These are phyloP conservation scores for Fabrea salina DNA, from an alignment of 169 alveolate species.

Conservation along the genomic window DNA sequence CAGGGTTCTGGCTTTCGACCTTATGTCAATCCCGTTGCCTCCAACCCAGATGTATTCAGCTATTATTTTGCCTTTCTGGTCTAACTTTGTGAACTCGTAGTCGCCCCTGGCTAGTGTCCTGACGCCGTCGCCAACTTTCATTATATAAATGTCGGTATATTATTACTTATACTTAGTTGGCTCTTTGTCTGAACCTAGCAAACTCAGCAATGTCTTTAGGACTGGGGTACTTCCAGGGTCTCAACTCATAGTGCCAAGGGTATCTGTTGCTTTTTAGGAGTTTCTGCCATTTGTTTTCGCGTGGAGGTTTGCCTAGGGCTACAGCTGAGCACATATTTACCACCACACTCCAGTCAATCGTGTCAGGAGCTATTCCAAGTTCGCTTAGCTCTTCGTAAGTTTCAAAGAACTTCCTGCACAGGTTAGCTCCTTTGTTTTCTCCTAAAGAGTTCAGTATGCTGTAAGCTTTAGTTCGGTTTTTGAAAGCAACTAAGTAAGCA, in stretches of 20 bases:
- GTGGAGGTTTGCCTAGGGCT: neutral
- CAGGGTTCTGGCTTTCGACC: constrained; percentile 59
- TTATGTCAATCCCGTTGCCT: constrained; percentile 58
- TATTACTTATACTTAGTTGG: too few relatives aligned
- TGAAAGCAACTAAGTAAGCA: constrained; percentile 8
- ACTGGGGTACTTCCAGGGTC: constrained; percentile 12
- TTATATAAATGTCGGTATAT: too few relatives aligned
- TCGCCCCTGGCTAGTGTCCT: neutral
- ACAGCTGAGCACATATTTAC: neutral
- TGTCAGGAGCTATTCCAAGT: neutral
- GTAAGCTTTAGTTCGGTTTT: neutral
- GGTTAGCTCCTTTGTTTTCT: neutral
- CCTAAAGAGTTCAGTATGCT: neutral
- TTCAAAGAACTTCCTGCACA: neutral
- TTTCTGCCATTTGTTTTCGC: neutral
- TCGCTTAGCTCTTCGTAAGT: neutral
- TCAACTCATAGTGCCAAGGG: neutral
- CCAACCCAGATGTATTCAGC: constrained; percentile 70
- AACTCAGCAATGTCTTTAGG: neutral
- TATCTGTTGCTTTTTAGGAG: neutral
- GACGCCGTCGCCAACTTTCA: neutral
- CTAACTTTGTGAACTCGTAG: neutral
- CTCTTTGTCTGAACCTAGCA: neutral
- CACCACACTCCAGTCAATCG: constrained; percentile 5
- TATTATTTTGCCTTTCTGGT: constrained; percentile 7